Base-by-base conservation (phyloP, 2,329 filamentous ascomycete species). In the Aspergillus sp. region DNA sequence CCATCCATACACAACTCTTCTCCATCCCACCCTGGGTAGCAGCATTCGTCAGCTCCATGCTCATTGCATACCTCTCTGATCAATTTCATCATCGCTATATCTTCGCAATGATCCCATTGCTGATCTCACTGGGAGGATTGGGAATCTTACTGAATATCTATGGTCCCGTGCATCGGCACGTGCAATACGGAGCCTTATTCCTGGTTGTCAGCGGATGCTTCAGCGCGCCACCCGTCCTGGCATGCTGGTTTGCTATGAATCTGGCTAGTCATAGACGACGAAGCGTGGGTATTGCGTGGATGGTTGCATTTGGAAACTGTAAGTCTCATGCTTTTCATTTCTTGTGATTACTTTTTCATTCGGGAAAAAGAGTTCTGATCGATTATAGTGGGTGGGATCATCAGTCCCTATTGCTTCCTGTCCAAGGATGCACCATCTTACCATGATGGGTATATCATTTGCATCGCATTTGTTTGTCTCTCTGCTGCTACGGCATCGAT, bases 191-290 rank as follows among this genome's bases (percentile, higher is more conserved):
- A 0, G 90, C 89, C 0, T 82, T 97, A 0, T 96, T 96, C 79
- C 80, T 97, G 36, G 85, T 96, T 53, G 89, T 90, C 1, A 87
- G 87, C 78, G 91, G 91, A 52, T 84, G 85, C 0, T 97, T 96
- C 76, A 87, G 87, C 0, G 91, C 92, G n/a, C 93, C 96, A 89
- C 92, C 94, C 0, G 87, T 96, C 31, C 85, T 92, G 49, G 85
- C 92, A 7, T 92, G 89, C 73, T 93, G 90, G 90, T 92, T 89
- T 74, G 89, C 88, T 66, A 91, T 92, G 85, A 93, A 92, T 67
- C 78, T 92, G 1, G 86, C 85, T 2, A 89, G 89, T 0, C 90
- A 92, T 71, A 87, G 87, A 58, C 83, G 89, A 3, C 82, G 89
- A 47, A 82, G 87, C 7, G 85, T 92, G n/a, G 90, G 90, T 10